Base-by-base conservation (phyloP, 768 basidiomycete genomes). In the Agaricus sinodeliciosus region DNA sequence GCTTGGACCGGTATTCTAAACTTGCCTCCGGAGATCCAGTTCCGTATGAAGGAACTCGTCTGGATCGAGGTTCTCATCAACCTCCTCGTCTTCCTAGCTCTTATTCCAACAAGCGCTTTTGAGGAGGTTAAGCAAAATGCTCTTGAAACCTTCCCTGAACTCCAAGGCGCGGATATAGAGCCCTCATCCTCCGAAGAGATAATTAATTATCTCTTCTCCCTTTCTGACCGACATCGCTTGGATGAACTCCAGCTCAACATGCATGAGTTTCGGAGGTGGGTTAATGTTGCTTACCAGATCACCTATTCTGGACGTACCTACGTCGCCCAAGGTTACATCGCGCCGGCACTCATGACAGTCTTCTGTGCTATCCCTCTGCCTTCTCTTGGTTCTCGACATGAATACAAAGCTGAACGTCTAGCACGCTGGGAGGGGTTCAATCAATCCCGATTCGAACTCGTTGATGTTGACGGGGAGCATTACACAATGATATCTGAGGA, bases 1-100 rank as follows among this genome's bases (percentile, higher is more conserved):
- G 49, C 49, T 6, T 51, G 49, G 49, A 51, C 49, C 3, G 49
- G 49, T 43, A 34, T 51, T 8, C 19, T 51, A 3, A 51, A 51
- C 22, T 9, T 51, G 15, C 49, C 49, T n/a, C 49, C 49, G 1
- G 49, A 51, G 13, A 51, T 51, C 12, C 49, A 42, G 19, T 51
- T 51, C 49, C 41, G 49, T 19, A 51, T 51, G 49, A 36, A 43
- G 27, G 49, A 51, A 25, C 49, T 51, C 19, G 49, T 51, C 15
- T 51, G 49, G 49, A 16, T 51, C 18, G 49, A 51, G 34, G 49
- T 51, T 25, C 25, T 51, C 22, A 51, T 51, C 3, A 51, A 36
- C 37, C 49, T 51, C 25, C 42, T 51, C 49, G 34, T 25, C 15
- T 51, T 51, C 31, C 49, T 51, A 9, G 40, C 41, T 2, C 49